These are phyloP conservation scores for Cryphonectria carpinicola DNA, from an alignment of 2,329 filamentous ascomycete genomes.

Conservation along the genomic window DNA sequence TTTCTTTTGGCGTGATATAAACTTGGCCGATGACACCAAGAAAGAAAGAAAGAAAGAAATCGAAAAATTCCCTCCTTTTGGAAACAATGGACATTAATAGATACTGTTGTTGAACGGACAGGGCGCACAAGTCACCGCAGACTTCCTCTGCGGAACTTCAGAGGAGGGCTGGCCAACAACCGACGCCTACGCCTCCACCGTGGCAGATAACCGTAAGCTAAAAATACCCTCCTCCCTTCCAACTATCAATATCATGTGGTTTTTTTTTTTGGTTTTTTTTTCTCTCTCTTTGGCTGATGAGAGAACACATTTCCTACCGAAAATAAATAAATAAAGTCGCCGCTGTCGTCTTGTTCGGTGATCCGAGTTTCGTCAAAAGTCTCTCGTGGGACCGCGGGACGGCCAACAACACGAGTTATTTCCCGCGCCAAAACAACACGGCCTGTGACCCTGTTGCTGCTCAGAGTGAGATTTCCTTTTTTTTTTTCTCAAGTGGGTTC, in stretches of 20 bases:
- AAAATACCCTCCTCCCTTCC: neutral
- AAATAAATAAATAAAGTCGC: conserved; percentile 38
- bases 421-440: conserved; percentile 18
- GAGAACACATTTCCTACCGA: neutral
- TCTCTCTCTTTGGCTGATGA: neutral
- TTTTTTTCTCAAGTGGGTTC: neutral
- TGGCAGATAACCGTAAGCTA: conserved; percentile 39
- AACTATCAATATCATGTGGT: neutral
- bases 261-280: too few species aligned
- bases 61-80: neutral
- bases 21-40: too few species aligned
- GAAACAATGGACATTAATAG: neutral
- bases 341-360: conserved; percentile 46
- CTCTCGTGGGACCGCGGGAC: conserved; percentile 19
- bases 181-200: conserved; percentile 33
- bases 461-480: neutral
- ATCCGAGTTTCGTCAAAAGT: conserved; percentile 37
- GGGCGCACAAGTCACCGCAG: conserved; percentile 45
- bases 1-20: neutral
- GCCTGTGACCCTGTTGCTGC: conserved; percentile 16
- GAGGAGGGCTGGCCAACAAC: conserved; percentile 15
- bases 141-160: conserved; percentile 43
- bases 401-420: conserved; percentile 18
- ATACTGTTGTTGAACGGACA: conserved; percentile 24
- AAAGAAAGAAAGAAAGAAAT: too few species aligned